Percentiles rank a stretch among this genome's conserved stretches.
Evolutionary conservation across 805 yeast species (phyloP).

Genomic region (Lipomyces chichibuensis): DNA sequence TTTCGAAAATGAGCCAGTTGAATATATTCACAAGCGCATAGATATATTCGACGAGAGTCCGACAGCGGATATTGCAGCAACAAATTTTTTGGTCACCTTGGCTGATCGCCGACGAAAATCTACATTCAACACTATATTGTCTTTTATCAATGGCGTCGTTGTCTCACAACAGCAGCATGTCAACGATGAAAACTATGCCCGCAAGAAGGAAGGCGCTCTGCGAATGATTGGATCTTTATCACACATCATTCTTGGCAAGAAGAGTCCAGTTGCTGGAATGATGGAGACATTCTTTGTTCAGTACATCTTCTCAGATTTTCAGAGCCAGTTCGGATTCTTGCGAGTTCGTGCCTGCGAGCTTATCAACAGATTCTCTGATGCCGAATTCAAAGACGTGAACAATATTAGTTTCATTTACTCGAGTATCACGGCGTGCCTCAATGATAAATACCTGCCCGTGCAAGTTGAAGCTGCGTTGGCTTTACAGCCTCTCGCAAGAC

Average conservation of each 20-base stretch:
- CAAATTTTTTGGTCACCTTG: conserved; percentile 70
- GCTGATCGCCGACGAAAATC: conserved; percentile 66
- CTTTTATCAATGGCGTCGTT: conserved; percentile 58
- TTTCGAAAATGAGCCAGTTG: conserved; percentile 86
- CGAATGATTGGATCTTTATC: conserved; percentile 77
- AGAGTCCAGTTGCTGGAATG: conserved; percentile 61
- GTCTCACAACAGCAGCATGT: conserved; percentile 39
- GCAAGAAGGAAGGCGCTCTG: conserved; percentile 75
- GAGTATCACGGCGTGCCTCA: conserved; percentile 47
- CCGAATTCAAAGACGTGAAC: conserved; percentile 58
- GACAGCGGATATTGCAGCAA: conserved; percentile 80
- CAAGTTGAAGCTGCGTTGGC: conserved; percentile 84
- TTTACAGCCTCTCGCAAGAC: conserved; percentile 72
- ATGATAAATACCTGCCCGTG: conserved; percentile 66
- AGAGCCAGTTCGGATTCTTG: conserved; percentile 61
- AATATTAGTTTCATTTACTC: conserved; percentile 61
- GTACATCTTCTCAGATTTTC: conserved; percentile 72
- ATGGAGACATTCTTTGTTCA: conserved; percentile 69
- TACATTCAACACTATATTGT: conserved; percentile 63
- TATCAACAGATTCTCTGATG: conserved; percentile 61
- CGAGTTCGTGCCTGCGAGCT: conserved; percentile 61
- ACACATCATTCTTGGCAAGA: conserved; percentile 54
- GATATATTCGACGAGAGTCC: conserved; percentile 62
- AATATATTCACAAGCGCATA: conserved; percentile 74
- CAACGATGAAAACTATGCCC: conserved; percentile 49